Evolutionary conservation across 2,329 filamentous ascomycete species (phyloP), one percentile per base, ranked within the genome.

Genomic region (Alternaria novae-zelandiae): DNA sequence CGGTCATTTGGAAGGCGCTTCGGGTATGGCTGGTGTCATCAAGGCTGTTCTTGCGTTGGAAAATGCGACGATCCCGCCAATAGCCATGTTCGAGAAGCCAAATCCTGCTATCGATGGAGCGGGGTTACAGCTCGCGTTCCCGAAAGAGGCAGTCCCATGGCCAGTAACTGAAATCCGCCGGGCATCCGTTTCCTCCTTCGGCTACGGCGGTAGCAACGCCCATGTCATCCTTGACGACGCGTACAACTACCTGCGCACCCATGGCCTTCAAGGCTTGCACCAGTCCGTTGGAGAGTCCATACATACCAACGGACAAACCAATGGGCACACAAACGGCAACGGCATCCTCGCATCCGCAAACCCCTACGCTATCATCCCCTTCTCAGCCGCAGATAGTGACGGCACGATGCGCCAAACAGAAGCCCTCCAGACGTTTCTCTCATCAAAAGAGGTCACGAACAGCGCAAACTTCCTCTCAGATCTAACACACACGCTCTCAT

Each of bases 1-100:
- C 20, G 72, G 72, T 5, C 72, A 74, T 46, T 36, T 68, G 6
- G 72, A 73, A n/a, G 63, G 60, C 3, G 61, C 66, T 10, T 64
- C 58, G 32, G 71, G 71, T 3, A 13, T 73, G 13, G 65, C 68
- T 6, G 56, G 58, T 3, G n/a, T 74, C 8, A 61, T 73, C 50
- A 74, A 74, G 49, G 74, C 77, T 5, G 54, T 66, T n/a, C 46
- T 67, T 6, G 53, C 61, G 25, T 36, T 73, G 67, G 85, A 13
- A 84, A 73, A 75, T 20, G 73, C 69, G 2, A 46, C 64, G 13
- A 67, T 75, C 2, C 64, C 74, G 4, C 77, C 77, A 0, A 77
- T 78, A 20, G 64, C 57, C 15, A 56, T 65, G 12, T 68, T 77
- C 12, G 51, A 69, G n/a, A 53, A 54, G 10, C 30, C 49, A 1